Percentiles rank a stretch among this genome's conserved stretches.
These are phyloP conservation scores for Puccinia hordei DNA, from an alignment of 1,284 basidiomycete genomes.

Conservation along the genomic window DNA sequence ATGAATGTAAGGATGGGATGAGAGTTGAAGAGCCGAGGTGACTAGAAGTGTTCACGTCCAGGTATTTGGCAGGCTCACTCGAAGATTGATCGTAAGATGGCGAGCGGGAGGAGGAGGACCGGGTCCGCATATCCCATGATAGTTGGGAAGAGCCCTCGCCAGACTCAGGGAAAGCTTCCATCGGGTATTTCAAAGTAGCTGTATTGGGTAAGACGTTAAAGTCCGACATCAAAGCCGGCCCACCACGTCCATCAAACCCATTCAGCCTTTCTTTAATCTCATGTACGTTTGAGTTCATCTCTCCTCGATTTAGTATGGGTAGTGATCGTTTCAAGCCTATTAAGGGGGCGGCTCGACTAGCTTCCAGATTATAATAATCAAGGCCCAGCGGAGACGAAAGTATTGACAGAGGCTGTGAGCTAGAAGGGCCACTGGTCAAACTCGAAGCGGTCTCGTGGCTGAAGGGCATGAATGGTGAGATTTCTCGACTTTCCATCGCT, in stretches of 20 bases:
- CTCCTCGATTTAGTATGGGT: conserved; percentile 1
- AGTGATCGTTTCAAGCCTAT: conserved; percentile 9
- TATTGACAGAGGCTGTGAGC: conserved; percentile 18
- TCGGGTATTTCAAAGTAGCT: conserved; percentile 1
- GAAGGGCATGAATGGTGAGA: neutral
- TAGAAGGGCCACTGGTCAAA: neutral
- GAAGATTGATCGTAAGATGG: conserved; percentile 14
- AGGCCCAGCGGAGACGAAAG: conserved; percentile 15
- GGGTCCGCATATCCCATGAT: conserved; percentile 16
- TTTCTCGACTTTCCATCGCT: conserved; percentile 9
- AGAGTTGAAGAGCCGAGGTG: neutral
- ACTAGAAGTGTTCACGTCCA: neutral
- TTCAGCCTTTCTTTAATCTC: conserved; percentile 4
- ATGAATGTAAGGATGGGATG: neutral
- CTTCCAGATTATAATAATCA: conserved; percentile 9
- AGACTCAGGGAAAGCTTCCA: neutral
- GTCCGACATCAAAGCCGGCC: neutral
- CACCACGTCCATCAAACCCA: conserved; percentile 4
- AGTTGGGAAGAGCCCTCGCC: conserved; percentile 4
- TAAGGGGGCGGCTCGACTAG: neutral
- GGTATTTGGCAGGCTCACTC: conserved; percentile 5
- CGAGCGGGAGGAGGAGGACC: conserved; percentile 4
- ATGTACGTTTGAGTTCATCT: neutral
- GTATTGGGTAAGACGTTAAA: neutral
- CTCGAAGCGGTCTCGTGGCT: neutral